These are phyloP conservation scores for Geranomyces michiganensis DNA, from an alignment of 192 early-diverging fungal genomes.

Conservation along the genomic window DNA sequence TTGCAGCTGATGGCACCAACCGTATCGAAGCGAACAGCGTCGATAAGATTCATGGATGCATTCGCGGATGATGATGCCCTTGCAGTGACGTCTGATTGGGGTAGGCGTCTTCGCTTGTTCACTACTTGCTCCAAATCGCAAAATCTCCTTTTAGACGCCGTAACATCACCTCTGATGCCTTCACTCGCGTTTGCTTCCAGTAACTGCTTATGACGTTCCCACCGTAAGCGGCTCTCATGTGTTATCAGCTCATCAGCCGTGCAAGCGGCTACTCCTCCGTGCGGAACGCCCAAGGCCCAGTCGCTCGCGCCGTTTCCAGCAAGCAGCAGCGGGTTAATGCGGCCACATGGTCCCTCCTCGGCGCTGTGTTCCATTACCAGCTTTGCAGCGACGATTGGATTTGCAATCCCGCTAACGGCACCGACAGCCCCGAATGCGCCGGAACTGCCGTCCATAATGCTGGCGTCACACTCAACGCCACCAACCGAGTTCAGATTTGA, in stretches of 20 bases:
- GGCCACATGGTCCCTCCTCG: conserved; percentile 54
- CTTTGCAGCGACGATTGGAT: conserved; percentile 59
- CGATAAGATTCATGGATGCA: neutral
- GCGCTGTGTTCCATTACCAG: conserved; percentile 51
- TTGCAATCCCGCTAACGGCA: conserved; percentile 65
- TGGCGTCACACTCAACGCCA: conserved; percentile 85
- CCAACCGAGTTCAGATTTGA: conserved; percentile 79
- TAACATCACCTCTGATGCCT: neutral
- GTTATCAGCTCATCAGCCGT: conserved; percentile 13
- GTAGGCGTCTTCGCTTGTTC: too few relatives aligned
- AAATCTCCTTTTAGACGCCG: neutral
- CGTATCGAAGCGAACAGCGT: conserved; percentile 63
- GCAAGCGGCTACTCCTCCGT: neutral
- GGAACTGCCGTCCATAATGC: neutral
- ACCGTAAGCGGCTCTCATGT: neutral
- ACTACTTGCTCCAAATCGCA: neutral
- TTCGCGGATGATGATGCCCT: neutral
- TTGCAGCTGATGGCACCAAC: conserved; percentile 86
- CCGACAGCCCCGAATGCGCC: conserved; percentile 80
- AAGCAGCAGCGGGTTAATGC: conserved; percentile 58
- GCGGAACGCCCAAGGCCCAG: neutral
- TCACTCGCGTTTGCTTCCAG: conserved; percentile 8
- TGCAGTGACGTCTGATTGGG: neutral
- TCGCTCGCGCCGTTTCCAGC: conserved; percentile 59
- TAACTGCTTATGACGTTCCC: conserved; percentile 15